Percentiles rank a stretch among this genome's conserved stretches.
Conservation (phyloP, 1,139 yeast genomes). For the Candida albicans region DNA sequence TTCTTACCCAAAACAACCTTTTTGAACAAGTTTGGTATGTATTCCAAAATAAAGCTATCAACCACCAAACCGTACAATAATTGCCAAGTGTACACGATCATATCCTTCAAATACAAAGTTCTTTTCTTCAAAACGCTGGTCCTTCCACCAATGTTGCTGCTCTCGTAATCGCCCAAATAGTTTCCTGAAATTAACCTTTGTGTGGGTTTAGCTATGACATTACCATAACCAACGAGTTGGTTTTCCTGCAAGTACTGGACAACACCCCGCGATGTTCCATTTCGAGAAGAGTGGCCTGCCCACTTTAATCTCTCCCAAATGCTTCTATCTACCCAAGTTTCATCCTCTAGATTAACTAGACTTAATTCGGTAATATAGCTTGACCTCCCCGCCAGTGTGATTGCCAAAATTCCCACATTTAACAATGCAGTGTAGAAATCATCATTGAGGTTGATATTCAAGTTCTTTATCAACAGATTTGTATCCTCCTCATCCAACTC, state of each 20-base stretch:
- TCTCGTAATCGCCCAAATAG: conserved; percentile 6
- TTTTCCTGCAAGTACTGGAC: conserved; percentile 20
- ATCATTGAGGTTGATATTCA: conserved; percentile 43
- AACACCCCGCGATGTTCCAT: neutral
- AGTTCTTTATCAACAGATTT: conserved; percentile 22
- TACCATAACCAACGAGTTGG: conserved; percentile 31
- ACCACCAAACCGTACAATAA: conserved; percentile 24
- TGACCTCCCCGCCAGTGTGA: conserved; percentile 65
- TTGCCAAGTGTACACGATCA: conserved; percentile 23
- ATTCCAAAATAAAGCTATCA: conserved; percentile 12
- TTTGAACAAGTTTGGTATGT: conserved; percentile 7
- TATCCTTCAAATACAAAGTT: conserved; percentile 18
- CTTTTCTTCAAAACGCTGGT: conserved; percentile 26
- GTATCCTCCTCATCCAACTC: conserved; percentile 30
- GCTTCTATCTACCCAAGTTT: conserved; percentile 60
- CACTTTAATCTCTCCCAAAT: conserved; percentile 23
- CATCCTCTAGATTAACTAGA: conserved; percentile 44
- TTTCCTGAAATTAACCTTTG: conserved; percentile 24
- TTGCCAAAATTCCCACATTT: conserved; percentile 60
- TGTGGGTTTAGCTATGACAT: conserved; percentile 32
- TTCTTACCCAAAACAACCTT: conserved; percentile 6
- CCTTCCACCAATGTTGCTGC: conserved; percentile 16
- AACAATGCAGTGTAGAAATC: conserved; percentile 66
- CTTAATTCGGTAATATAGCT: conserved; percentile 64
- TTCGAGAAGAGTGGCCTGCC: conserved; percentile 3